Conservation (phyloP, 2,329 filamentous ascomycete genomes). For the Botrytis galanthina region DNA sequence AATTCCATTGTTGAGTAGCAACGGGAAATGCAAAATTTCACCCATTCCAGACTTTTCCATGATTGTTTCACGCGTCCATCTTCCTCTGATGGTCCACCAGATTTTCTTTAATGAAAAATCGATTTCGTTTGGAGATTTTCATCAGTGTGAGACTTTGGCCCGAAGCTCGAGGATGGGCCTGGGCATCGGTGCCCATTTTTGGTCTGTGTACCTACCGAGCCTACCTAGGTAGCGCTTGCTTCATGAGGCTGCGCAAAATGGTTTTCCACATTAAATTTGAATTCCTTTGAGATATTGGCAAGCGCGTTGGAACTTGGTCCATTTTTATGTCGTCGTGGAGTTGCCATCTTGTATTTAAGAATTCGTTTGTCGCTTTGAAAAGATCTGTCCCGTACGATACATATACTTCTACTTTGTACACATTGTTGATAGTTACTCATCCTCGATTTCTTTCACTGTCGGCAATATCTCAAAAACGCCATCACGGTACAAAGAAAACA, state of each 20-base stretch:
- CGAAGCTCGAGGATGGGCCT: background rate
- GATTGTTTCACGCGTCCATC: background rate
- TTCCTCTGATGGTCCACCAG: background rate
- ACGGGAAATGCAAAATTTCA: background rate
- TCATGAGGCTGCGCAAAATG: background rate
- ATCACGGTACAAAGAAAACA: background rate
- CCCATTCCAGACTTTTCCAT: background rate
- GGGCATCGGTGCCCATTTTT: background rate
- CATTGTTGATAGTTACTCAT: background rate
- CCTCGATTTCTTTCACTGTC: background rate
- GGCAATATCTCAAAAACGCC: background rate
- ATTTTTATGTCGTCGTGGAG: background rate
- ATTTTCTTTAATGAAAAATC: background rate
- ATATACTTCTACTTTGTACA: background rate
- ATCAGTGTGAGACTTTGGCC: background rate
- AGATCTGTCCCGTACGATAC: background rate
- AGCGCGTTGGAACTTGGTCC: background rate
- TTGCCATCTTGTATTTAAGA: background rate
- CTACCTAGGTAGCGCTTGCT: background rate
- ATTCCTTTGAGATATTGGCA: conserved; percentile 4
- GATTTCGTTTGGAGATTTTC: background rate
- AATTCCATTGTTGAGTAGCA: background rate
- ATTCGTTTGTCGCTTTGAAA: background rate
- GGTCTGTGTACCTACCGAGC: background rate
- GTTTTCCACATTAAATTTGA: background rate